These are phyloP conservation scores for Vanrija sp. DNA, from an alignment of 1,284 basidiomycete genomes.

Conservation along the genomic window DNA sequence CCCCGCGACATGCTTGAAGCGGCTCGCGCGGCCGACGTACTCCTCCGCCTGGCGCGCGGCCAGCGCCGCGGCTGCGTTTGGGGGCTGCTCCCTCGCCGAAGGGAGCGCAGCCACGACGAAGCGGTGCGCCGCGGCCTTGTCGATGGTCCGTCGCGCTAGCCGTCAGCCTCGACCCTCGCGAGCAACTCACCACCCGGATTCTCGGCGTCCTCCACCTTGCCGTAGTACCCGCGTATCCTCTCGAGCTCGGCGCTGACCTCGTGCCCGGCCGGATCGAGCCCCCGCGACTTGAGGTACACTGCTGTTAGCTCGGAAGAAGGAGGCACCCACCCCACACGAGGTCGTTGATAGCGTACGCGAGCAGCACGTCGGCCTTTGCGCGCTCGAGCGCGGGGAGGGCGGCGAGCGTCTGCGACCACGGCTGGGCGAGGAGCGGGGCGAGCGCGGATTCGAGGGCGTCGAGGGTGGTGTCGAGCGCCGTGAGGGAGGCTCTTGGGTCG, in stretches of 20 bases:
- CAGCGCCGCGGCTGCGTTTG: conserved; percentile 14
- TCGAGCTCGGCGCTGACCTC: conserved; percentile 40
- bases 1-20: conserved; percentile 31
- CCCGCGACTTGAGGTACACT: conserved; percentile 46
- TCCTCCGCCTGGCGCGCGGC: conserved; percentile 17
- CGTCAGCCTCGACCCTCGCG: conserved; percentile 1
- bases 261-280: conserved; percentile 40
- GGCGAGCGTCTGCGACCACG: conserved; percentile 4
- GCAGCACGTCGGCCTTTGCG: conserved; percentile 42
- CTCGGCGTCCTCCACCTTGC: conserved; percentile 35
- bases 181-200: not conserved
- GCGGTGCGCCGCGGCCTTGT: conserved; percentile 34
- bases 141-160: conserved; percentile 19
- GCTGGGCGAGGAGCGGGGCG: conserved; percentile 11
- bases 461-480: conserved; percentile 5
- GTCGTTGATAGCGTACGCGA: conserved; percentile 41
- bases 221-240: conserved; percentile 40
- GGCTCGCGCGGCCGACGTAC: conserved; percentile 3
- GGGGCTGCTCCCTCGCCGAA: not conserved
- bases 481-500: conserved; percentile 9
- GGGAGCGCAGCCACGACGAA: conserved; percentile 37
- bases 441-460: conserved; percentile 10
- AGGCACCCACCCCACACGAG: conserved; percentile 44
- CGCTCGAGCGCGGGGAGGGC: conserved; percentile 19
- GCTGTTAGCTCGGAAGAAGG: not conserved